Percentiles rank a stretch among this genome's conserved stretches.
Evolutionary conservation across 164 flowering plant genomes (phyloP).

Genomic region (Liquidambar formosana): DNA sequence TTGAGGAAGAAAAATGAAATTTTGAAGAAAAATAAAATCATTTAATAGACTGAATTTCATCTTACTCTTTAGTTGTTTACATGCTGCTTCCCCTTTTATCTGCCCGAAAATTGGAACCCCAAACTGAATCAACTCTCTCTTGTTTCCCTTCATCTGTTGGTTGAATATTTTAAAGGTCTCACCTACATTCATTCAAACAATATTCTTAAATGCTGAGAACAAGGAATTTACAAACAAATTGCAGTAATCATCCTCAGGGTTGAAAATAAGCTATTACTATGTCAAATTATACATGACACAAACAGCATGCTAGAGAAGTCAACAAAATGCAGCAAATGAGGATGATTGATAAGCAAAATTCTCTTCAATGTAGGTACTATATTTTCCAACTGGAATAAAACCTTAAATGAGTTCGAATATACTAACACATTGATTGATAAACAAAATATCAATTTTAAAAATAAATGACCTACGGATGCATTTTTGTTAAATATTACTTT

Average conservation of each 20-base stretch:
- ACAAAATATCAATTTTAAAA: too few relatives aligned
- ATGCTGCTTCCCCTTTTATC: constrained; percentile 52
- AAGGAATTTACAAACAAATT: background rate
- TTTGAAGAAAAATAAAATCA: background rate
- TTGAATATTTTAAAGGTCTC: constrained; percentile 84
- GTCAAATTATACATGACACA: background rate
- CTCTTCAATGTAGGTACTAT: too few relatives aligned
- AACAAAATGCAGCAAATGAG: background rate
- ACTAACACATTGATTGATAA: too few relatives aligned
- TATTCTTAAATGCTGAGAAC: background rate
- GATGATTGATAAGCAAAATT: too few relatives aligned
- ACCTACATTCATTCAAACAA: constrained; percentile 40
- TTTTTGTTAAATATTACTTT: too few relatives aligned
- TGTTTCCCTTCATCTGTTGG: constrained; percentile 84
- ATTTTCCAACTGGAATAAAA: too few relatives aligned
- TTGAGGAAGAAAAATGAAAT: constrained; percentile 4
- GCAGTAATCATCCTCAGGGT: background rate
- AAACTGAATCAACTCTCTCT: constrained; percentile 87
- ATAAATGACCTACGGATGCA: too few relatives aligned
- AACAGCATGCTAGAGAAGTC: background rate
- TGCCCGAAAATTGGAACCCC: constrained; percentile 89
- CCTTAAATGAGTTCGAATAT: too few relatives aligned
- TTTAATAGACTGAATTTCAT: background rate
- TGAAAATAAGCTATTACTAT: background rate
- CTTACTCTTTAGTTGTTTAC: constrained; percentile 42